These are phyloP conservation scores for Phytophthora sansomeana DNA, from an alignment of 352 stramenopile species.

Conservation along the genomic window DNA sequence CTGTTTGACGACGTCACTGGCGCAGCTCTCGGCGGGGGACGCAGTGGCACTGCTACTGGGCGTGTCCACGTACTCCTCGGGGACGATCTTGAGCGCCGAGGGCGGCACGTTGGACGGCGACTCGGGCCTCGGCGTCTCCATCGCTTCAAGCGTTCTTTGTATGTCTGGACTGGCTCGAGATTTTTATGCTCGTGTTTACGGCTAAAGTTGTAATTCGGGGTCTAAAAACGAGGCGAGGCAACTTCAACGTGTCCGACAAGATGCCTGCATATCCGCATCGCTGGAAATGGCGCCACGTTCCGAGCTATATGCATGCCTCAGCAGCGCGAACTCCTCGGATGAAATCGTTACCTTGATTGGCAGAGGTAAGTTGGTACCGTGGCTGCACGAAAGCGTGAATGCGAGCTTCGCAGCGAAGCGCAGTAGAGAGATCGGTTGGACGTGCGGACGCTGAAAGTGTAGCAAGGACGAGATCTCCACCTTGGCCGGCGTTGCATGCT, in stretches of 20 bases:
- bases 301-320: too few species aligned
- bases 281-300: background rate
- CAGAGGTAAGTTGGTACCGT: too few species aligned
- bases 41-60: conserved; percentile 9
- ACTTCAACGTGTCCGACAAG: conserved; percentile 28
- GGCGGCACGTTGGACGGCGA: background rate
- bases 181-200: background rate
- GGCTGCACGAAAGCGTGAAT: too few species aligned
- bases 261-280: background rate
- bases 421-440: too few species aligned
- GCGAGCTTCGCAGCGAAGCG: too few species aligned
- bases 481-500: too few species aligned
- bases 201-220: conserved; percentile 10
- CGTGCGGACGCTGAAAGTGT: too few species aligned
- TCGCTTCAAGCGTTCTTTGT: conserved; percentile 22
- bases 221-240: conserved; percentile 19
- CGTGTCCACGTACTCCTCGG: conserved; percentile 18
- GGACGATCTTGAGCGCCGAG: conserved; percentile 26
- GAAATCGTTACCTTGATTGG: too few species aligned
- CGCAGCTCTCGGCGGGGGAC: conserved; percentile 23
- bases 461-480: too few species aligned
- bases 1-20: conserved; percentile 7
- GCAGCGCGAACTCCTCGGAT: too few species aligned
- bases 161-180: conserved; percentile 17
- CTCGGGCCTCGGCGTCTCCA: conserved; percentile 10